Conservation (phyloP, 352 stramenopile species). For the Globisporangium nodosum region DNA sequence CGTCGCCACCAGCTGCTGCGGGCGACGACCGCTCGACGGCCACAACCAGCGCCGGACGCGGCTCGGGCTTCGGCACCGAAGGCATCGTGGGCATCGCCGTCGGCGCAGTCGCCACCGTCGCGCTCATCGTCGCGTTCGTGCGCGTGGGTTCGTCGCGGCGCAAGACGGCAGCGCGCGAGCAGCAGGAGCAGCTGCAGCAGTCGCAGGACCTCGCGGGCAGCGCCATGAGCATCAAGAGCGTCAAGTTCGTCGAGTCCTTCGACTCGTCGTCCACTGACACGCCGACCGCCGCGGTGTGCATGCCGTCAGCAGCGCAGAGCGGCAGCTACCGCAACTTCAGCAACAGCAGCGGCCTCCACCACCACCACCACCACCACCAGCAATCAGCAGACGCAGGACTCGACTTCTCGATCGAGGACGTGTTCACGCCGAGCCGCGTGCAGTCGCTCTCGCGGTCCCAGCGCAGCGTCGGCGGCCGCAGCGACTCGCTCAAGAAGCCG, state of each 20-base stretch:
- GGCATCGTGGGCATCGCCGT: constrained; percentile 11
- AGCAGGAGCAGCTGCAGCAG: not conserved
- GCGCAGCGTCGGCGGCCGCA: not conserved
- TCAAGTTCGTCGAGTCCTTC: constrained; percentile 13
- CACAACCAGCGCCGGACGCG: not conserved
- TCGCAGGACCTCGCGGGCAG: constrained; percentile 8
- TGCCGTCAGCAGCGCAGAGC: not conserved
- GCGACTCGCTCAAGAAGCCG: constrained; percentile 1
- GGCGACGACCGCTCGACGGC: not conserved
- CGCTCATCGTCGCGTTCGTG: constrained; percentile 10
- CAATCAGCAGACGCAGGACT: not conserved
- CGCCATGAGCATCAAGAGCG: constrained; percentile 10
- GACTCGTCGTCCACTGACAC: constrained; percentile 3
- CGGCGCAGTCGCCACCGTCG: constrained; percentile 2
- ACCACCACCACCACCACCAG: not conserved
- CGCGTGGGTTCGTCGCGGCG: constrained; percentile 6
- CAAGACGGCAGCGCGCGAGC: not conserved
- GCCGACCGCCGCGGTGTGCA: constrained; percentile 4
- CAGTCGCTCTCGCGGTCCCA: constrained; percentile 5
- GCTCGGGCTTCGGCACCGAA: not conserved
- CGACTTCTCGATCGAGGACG: constrained; percentile 1
- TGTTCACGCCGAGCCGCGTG: constrained; percentile 19
- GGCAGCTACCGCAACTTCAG: not conserved
- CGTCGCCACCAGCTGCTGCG: no score
- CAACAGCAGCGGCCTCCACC: not conserved